Percentiles rank a stretch among this genome's conserved stretches.
Evolutionary conservation across 768 basidiomycete species (phyloP).

Genomic region (Pleurotus pulmonarius): DNA sequence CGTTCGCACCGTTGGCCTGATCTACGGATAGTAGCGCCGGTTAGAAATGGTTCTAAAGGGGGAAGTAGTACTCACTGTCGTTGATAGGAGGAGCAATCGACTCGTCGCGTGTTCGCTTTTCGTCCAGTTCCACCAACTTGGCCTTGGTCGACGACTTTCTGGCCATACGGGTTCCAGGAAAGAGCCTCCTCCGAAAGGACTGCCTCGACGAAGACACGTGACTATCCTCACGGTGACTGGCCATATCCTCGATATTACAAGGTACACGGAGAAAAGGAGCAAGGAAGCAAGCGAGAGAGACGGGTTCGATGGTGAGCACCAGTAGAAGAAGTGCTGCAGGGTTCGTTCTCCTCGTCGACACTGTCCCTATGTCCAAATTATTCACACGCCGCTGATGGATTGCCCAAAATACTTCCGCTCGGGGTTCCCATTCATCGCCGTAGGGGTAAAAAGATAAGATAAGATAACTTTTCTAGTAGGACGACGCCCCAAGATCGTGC

Average conservation of each 20-base stretch:
- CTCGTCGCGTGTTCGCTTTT: neutral
- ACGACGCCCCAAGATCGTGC: too few species aligned
- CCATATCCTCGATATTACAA: slow-evolving; percentile 5
- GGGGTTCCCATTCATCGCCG: too few species aligned
- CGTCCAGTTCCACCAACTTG: slow-evolving; percentile 7
- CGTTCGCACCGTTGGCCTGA: slow-evolving; percentile 11
- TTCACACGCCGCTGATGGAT: slow-evolving; percentile 2
- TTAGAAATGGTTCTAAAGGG: slow-evolving; percentile 1
- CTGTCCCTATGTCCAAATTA: neutral
- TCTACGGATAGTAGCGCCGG: slow-evolving; percentile 17
- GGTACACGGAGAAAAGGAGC: slow-evolving; percentile 10
- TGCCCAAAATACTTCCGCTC: slow-evolving; percentile 2
- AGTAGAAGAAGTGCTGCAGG: neutral
- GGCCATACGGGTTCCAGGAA: slow-evolving; percentile 16
- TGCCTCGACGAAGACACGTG: slow-evolving; percentile 17
- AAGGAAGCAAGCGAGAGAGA: slow-evolving; percentile 1
- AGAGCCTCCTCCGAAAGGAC: slow-evolving; percentile 30
- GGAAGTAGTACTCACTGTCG: slow-evolving; percentile 18
- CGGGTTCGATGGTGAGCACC: neutral
- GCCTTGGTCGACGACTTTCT: slow-evolving; percentile 20
- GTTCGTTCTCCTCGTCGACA: neutral
- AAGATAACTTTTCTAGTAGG: too few species aligned
- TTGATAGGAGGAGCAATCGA: slow-evolving; percentile 13
- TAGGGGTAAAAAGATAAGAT: too few species aligned
- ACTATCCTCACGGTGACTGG: slow-evolving; percentile 9